phyloP scores from a whole-genome alignment of 1,284 basidiomycete genomes.

The Ustilago xerochloae region DNA sequence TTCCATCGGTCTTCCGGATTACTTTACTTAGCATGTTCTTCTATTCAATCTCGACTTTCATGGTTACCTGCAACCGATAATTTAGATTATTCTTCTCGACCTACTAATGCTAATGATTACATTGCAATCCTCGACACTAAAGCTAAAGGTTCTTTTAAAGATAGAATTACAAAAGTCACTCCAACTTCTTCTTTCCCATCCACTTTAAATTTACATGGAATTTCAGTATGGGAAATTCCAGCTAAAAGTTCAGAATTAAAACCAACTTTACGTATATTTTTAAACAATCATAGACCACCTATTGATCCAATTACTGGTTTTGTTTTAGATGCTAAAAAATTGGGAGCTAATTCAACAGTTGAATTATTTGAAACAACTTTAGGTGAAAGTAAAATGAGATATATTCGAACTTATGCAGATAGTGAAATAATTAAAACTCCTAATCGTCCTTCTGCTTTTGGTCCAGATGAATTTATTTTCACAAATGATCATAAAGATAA shows the following conservation, averaged over 20 bases:
- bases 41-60: slow-evolving; percentile 71
- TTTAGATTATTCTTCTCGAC: slow-evolving; percentile 59
- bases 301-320: slow-evolving; percentile 31
- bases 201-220: slow-evolving; percentile 75
- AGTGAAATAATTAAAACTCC: slow-evolving; percentile 75
- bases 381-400: slow-evolving; percentile 71
- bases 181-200: slow-evolving; percentile 69
- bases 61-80: slow-evolving; percentile 73
- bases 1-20: slow-evolving; percentile 70
- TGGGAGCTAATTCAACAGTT: slow-evolving; percentile 78
- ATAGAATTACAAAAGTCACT: slow-evolving; percentile 72
- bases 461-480: slow-evolving; percentile 58
- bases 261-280: slow-evolving; percentile 51
- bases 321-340: slow-evolving; percentile 63
- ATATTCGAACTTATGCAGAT: slow-evolving; percentile 75
- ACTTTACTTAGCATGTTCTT: slow-evolving; percentile 79
- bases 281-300: slow-evolving; percentile 58
- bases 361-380: slow-evolving; percentile 77
- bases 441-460: slow-evolving; percentile 76
- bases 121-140: slow-evolving; percentile 76
- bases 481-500: slow-evolving; percentile 60
- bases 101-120: slow-evolving; percentile 44
- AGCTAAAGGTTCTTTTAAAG: slow-evolving; percentile 71
- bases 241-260: slow-evolving; percentile 35
- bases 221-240: slow-evolving; percentile 73